Evolutionary conservation across 73 alveolate species (phyloP), one percentile per base, ranked within the genome.

Genomic region (Strombidium stylifer): DNA sequence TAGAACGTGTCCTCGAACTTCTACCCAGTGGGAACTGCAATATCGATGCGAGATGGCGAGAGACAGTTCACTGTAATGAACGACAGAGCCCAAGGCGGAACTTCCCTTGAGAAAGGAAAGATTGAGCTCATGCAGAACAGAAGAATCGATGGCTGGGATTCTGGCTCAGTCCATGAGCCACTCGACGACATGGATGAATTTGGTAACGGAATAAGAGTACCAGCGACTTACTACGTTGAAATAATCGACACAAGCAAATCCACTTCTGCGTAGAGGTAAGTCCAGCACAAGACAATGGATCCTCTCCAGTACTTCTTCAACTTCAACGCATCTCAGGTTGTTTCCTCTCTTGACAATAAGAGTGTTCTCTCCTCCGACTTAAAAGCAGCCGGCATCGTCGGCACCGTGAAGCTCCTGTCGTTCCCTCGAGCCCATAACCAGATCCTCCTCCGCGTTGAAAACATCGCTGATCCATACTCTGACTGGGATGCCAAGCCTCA

Each of bases 41-140:
- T 86, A 2, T 69, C 83, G 23, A 64, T 90, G 16, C 66, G 59
- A 59, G 55, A 82, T 26, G 58, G 67, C 19, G 58, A 67, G 16
- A 37, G 31, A 35, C 46, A 61, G 15, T 42, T 62, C 41, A 47
- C 80, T 20, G 51, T 80, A 1, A 18, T 80, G 40, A 73, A 72
- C 39, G 97, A 90, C 58, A 69, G 97, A 51, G 64, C 93, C 3
- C 74, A 86, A 64, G 91, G 92, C 0, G 98, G 97, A 1, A 46
- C 93, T 8, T 74, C 88, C 23, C 59, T 79, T 47, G 39, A 48
- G 34, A 77, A 85, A 15, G 99, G 99, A 15, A 70, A 87, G 65
- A 85, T 94, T 21, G 96, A 89, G 59, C 76, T 91, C 34, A 84
- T 92, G 90, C 59, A 91, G 2, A 93, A 94, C 73, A 83, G 97